Base-by-base conservation (phyloP, 2,329 filamentous ascomycete genomes). In the Aspergillus felis region DNA sequence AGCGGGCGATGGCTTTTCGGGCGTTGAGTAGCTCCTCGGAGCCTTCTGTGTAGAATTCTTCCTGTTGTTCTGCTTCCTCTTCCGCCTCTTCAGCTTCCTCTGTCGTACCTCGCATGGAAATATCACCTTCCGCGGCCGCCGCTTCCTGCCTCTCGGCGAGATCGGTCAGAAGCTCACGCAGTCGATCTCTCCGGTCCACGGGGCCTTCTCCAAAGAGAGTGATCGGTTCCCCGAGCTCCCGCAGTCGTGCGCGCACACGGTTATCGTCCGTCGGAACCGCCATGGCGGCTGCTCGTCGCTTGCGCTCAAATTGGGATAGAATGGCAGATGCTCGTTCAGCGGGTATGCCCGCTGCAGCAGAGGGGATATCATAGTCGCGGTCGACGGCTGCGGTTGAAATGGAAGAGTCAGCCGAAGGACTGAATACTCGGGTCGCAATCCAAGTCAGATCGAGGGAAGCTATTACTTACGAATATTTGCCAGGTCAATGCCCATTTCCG, bases 11-110 rank as follows among this genome's bases (percentile, higher is more conserved):
- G 27, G 88, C 83, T 66, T 87, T 85, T 59, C 94, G 84, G 1
- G 91, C 90, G 52, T 89, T 81, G 4, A 96, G 77, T 25, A 99
- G 79, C 44, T 87, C 87, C 3, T 84, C 81, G 1, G 87, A 85
- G 3, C 94, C 94, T 66, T 89, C 84, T 0, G 93, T 96, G 73
- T 97, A 99, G 74, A 97, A 99, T 66, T 99, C 94, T 69, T 97
- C 92, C 63, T 95, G 90, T 65, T 88, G 86, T 54, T 92, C 90
- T 2, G 82, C 87, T 51, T 84, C 86, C 20, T 86, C 85, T 4
- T 84, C 85, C 1, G 85, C 84, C 0, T 79, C 81, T 20, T 73
- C 76, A 7, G 68, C 69, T 17, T 74, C 73, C 14, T 68, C 71
- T n/a, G 78, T 74, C 8, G 73, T 82, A 67, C 82, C 81, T 44